These are phyloP conservation scores for Monilinia laxa DNA, from an alignment of 2,329 filamentous ascomycete genomes.

Conservation along the genomic window DNA sequence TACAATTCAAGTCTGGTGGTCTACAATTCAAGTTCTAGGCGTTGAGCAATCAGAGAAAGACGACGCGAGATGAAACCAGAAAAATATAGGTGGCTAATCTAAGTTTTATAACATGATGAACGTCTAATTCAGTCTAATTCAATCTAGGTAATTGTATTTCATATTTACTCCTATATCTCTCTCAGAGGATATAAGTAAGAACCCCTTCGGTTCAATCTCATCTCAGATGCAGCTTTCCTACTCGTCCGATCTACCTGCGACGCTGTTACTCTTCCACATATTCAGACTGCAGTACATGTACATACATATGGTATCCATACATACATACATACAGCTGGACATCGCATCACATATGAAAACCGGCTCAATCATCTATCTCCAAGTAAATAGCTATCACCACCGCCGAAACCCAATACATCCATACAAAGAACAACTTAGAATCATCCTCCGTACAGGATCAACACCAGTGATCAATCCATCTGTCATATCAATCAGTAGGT, in stretches of 20 bases:
- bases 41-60: not conserved
- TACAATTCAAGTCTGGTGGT: not conserved
- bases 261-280: constrained; percentile 1
- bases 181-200: not conserved
- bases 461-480: not conserved
- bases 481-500: constrained; percentile 1
- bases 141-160: too few species aligned
- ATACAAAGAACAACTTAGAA: not conserved
- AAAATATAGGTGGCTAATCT: not conserved
- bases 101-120: not conserved
- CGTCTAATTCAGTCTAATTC: not conserved
- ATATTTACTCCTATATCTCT: not conserved
- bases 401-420: not conserved
- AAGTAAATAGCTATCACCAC: too few species aligned
- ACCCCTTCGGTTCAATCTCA: constrained; percentile 2
- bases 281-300: constrained; percentile 1
- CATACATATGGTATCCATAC: not conserved
- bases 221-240: not conserved
- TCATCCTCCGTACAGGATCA: not conserved
- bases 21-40: not conserved
- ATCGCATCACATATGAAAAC: not conserved
- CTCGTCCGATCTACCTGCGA: constrained; percentile 12
- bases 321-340: not conserved
- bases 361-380: too few species aligned
- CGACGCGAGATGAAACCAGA: constrained; percentile 8